phyloP scores from a whole-genome alignment of 2,329 filamentous ascomycete species.

The Verticillium klebahnii region DNA sequence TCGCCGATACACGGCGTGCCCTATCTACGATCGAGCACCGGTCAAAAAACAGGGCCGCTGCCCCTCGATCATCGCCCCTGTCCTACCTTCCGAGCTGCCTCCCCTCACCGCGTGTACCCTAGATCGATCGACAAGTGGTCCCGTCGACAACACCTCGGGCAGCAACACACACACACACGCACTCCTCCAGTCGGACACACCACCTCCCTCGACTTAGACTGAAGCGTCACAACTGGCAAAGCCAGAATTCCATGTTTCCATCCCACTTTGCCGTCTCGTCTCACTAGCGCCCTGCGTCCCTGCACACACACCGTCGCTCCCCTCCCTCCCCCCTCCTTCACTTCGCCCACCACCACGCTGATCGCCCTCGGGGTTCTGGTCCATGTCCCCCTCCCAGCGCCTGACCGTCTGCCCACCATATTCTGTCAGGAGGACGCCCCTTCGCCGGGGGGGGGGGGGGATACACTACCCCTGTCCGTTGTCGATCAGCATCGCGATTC shows the following conservation, averaged over 20 bases:
- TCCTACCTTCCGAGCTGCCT: no score
- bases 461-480: background rate
- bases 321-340: background rate
- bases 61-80: background rate
- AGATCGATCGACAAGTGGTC: background rate
- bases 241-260: constrained; percentile 4
- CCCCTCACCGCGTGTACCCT: background rate
- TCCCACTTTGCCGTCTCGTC: constrained; percentile 1
- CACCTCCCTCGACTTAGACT: background rate
- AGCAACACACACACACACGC: background rate
- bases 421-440: background rate
- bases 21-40: background rate
- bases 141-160: background rate
- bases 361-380: background rate
- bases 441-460: background rate
- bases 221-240: background rate
- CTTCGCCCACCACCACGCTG: background rate
- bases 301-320: background rate
- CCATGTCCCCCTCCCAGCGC: background rate
- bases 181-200: no score
- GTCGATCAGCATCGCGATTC: background rate
- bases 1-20: background rate
- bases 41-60: background rate
- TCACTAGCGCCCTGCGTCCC: background rate
- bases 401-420: background rate